Conservation (phyloP, 139 green algal genomes). For the Pleodorina starrii region DNA sequence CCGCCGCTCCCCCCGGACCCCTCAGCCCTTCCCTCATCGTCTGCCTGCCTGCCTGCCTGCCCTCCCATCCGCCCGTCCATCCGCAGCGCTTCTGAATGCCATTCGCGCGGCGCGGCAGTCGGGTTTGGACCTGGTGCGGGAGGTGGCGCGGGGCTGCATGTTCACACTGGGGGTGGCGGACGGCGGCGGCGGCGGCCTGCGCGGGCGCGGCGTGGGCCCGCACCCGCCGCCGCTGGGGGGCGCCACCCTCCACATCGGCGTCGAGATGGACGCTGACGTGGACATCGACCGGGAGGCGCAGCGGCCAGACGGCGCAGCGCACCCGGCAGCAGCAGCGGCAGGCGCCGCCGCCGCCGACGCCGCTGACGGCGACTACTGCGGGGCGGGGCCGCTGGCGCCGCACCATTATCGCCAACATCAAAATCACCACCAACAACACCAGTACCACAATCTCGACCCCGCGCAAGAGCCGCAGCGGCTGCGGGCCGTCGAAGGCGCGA, state of each 20-base stretch:
- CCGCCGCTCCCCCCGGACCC: too few relatives aligned
- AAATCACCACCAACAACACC: not conserved
- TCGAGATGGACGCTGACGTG: too few relatives aligned
- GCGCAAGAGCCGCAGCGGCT: not conserved
- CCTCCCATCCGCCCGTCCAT: too few relatives aligned
- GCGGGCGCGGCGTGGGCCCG: too few relatives aligned
- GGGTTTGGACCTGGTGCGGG: conserved; percentile 19
- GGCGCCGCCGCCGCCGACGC: not conserved
- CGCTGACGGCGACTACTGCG: too few relatives aligned
- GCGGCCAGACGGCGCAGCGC: too few relatives aligned
- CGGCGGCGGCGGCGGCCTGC: too few relatives aligned
- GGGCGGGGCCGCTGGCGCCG: too few relatives aligned
- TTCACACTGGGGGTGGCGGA: conserved; percentile 34
- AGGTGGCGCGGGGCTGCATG: conserved; percentile 51
- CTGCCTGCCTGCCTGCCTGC: too few relatives aligned
- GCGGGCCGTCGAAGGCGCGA: not conserved
- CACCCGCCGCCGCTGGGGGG: too few relatives aligned
- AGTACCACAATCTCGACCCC: not conserved
- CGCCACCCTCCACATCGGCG: too few relatives aligned
- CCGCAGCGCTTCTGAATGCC: conserved; percentile 42
- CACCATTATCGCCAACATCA: not conserved
- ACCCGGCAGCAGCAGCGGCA: not conserved
- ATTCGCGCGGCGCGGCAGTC: conserved; percentile 46
- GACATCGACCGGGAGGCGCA: not conserved
- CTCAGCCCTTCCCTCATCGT: too few relatives aligned